phyloP scores from a whole-genome alignment of 2,329 filamentous ascomycete species.

The Xenosphaeropsis pyriputrescens region DNA sequence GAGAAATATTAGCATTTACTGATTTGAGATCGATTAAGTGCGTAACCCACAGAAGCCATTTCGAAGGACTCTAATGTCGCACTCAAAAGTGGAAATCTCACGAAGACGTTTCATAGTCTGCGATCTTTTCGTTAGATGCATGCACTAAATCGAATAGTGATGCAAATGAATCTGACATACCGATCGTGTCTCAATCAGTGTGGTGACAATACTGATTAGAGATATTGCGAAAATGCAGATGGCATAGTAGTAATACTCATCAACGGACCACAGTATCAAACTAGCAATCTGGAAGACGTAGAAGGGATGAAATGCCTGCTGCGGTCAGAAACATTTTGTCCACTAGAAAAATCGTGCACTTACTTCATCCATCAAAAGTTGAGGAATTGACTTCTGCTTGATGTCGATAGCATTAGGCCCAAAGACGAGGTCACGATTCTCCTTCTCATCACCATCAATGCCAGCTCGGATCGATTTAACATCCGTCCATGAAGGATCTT shows the following conservation, averaged over 20 bases:
- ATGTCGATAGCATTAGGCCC: conserved; percentile 87
- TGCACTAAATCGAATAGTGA: not conserved
- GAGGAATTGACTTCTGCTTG: conserved; percentile 69
- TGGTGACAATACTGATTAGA: conserved; percentile 77
- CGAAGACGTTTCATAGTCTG: conserved; percentile 79
- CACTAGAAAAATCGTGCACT: conserved; percentile 1
- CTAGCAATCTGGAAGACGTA: conserved; percentile 97
- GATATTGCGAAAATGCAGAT: conserved; percentile 92
- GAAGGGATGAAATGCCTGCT: conserved; percentile 82
- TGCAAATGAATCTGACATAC: conserved; percentile 27
- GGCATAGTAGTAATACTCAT: conserved; percentile 97
- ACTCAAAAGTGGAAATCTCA: conserved; percentile 90
- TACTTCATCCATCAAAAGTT: conserved; percentile 81
- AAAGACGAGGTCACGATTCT: conserved; percentile 72
- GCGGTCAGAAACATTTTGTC: conserved; percentile 9
- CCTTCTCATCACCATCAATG: conserved; percentile 79
- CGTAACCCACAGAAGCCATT: conserved; percentile 70
- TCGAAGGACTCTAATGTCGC: conserved; percentile 81
- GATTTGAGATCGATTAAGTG: not conserved
- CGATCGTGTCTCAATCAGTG: conserved; percentile 76
- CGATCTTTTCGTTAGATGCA: not conserved
- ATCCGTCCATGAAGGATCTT: conserved; percentile 79
- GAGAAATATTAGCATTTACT: not conserved
- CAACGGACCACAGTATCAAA: conserved; percentile 83
- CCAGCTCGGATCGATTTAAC: conserved; percentile 61